Conservation (phyloP, 257 asterid genomes). For the Knoxia roxburghii region DNA sequence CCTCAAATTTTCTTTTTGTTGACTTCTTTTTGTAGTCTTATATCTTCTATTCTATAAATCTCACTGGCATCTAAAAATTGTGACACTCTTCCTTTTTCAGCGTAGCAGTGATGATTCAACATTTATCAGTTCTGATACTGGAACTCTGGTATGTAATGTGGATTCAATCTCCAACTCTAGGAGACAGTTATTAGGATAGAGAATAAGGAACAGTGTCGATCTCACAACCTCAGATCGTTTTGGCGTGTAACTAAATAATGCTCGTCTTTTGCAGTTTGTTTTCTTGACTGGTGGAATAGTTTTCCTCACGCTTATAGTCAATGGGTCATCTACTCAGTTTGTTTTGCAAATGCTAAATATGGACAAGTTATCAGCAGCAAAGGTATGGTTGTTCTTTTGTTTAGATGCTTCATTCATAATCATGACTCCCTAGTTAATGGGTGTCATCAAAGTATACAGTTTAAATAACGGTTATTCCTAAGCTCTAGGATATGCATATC, state of each 20-base stretch:
- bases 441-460: not conserved
- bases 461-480: not conserved
- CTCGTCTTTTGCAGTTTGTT: conserved; percentile 74
- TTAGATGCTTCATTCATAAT: not conserved
- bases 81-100: conserved; percentile 47
- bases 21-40: not conserved
- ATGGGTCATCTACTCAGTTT: conserved; percentile 95
- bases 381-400: conserved; percentile 42
- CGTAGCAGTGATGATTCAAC: conserved; percentile 63
- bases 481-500: not conserved
- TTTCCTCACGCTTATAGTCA: conserved; percentile 83
- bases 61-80: conserved; percentile 18
- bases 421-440: not conserved
- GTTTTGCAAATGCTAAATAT: conserved; percentile 54
- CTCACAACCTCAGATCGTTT: not conserved
- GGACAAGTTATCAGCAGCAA: conserved; percentile 73
- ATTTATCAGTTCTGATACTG: conserved; percentile 71
- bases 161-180: conserved; percentile 3
- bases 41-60: conserved; percentile 3
- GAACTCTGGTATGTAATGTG: conserved; percentile 61
- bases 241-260: not conserved
- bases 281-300: conserved; percentile 97
- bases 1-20: not conserved
- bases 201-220: too few species aligned
- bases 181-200: not conserved